Base-by-base conservation (phyloP, 2,329 filamentous ascomycete species). In the Pseudogymnoascus verrucosus region DNA sequence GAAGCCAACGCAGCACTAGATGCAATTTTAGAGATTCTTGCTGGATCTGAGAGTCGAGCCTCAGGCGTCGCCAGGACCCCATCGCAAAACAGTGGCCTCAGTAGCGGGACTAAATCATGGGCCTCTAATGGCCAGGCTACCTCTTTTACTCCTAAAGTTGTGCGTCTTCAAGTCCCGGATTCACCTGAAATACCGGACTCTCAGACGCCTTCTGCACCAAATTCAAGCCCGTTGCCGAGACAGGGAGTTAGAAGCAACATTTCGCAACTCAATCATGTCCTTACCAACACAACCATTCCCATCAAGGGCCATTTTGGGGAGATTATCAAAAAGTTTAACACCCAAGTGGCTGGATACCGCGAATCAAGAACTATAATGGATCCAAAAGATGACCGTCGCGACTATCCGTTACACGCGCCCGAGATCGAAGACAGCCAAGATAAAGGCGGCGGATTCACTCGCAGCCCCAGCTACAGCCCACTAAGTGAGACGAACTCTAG, bases 151-250 rank as follows among this genome's bases (percentile, higher is more conserved):
- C 21, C 12, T 8, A 28, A n/a, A 10, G 26, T 19, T 19, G 5
- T 8, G 4, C 28, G 28, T 4, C 51, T 14, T 57, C 28, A 34
- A 36, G 28, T 19, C 10, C 51, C 51, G 4, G 14, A 36, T 19
- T 57, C 51, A 57, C 51, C 51, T 12, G 51, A 57, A 57, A 57
- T 57, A 34, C 16, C 14, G 16, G 51, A 36, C 21, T 57, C 51
- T 57, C 51, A 36, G 16, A 36, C 21, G 51, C 28, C 28, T 21
- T 57, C 10, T 34, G 28, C 28, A 34, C 51, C 28, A 34, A 57
- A 28, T n/a, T 57, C 51, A 19, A 57, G 51, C 34, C 51, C 51
- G 10, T 36, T 59, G 54, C 71, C 70, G 76, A 82, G 51, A 6
- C 51, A 16, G 2, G 51, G 51, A 5, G n/a, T 34, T 34, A 57